Evolutionary conservation across 306 rosid species (phyloP).

Genomic region (Lathyrus tuberosus): DNA sequence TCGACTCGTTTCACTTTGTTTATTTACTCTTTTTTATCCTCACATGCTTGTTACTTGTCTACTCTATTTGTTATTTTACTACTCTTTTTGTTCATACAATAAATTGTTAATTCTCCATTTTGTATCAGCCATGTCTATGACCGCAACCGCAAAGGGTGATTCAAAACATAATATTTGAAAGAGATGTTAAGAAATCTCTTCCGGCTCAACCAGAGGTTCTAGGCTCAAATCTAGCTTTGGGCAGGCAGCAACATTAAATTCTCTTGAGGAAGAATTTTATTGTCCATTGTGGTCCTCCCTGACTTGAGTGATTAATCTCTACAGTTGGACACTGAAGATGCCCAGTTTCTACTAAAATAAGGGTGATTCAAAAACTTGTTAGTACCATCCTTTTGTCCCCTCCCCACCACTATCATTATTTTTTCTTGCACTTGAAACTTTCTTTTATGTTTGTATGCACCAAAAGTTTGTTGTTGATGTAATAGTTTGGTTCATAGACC

Average conservation of each 20-base stretch:
- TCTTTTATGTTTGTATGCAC: slow-evolving; percentile 10
- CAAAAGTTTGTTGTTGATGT: slow-evolving; percentile 21
- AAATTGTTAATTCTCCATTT: background rate
- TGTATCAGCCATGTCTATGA: slow-evolving; percentile 19
- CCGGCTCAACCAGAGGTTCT: too few species aligned
- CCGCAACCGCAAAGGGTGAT: too few species aligned
- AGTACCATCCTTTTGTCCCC: slow-evolving; percentile 5
- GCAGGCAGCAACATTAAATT: too few species aligned
- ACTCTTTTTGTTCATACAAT: background rate
- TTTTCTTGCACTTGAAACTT: slow-evolving; percentile 46
- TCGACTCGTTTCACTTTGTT: slow-evolving; percentile 40
- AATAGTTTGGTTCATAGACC: slow-evolving; percentile 31
- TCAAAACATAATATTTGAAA: too few species aligned
- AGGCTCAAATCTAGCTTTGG: too few species aligned
- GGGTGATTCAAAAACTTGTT: background rate
- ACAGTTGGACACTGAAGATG: too few species aligned
- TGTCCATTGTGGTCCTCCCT: too few species aligned
- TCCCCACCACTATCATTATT: slow-evolving; percentile 27
- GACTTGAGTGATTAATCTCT: too few species aligned
- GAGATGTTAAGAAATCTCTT: too few species aligned
- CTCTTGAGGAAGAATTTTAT: too few species aligned
- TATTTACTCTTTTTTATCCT: slow-evolving; percentile 3
- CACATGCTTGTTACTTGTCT: slow-evolving; percentile 38
- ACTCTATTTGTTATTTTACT: too few species aligned
- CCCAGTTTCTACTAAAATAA: too few species aligned